A percentile compares a stretch with the other conserved stretches of the same genome.
phyloP scores from a whole-genome alignment of 345 rosid genomes.

The Mallotus nudiflorus region DNA sequence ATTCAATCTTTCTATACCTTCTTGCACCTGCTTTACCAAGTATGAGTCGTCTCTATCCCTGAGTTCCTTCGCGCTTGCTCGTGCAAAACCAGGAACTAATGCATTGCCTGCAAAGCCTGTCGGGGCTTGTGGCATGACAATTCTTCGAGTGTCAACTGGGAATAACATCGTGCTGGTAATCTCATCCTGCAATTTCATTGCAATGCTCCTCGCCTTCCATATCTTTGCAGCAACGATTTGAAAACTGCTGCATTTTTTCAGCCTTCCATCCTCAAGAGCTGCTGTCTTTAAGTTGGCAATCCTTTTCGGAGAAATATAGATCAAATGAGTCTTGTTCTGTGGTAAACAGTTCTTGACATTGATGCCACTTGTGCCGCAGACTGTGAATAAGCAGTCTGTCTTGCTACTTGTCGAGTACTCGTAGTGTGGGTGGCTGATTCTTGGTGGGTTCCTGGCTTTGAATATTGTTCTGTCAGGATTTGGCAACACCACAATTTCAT shows the following conservation, averaged over 20 bases:
- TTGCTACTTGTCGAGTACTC: conserved; percentile 10
- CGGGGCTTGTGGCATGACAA: conserved; percentile 18
- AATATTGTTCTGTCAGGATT: conserved; percentile 24
- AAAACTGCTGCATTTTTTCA: conserved; percentile 18
- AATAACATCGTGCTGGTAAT: conserved; percentile 15
- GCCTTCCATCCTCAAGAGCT: conserved; percentile 1
- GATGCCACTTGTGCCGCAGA: not conserved
- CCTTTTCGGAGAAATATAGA: conserved; percentile 5
- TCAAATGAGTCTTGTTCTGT: conserved; percentile 1
- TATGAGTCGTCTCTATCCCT: conserved; percentile 7
- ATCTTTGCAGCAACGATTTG: conserved; percentile 25
- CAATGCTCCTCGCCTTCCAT: conserved; percentile 34
- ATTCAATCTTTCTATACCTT: conserved; percentile 20
- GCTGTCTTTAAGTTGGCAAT: conserved; percentile 15
- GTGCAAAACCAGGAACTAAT: conserved; percentile 19
- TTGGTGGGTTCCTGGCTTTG: conserved; percentile 24
- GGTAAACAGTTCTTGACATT: not conserved
- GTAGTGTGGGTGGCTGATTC: conserved; percentile 20
- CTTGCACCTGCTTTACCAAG: conserved; percentile 22
- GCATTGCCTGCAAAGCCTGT: conserved; percentile 32
- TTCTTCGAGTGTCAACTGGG: conserved; percentile 14
- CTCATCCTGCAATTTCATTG: conserved; percentile 19
- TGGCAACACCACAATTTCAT: not conserved
- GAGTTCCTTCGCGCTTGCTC: conserved; percentile 15
- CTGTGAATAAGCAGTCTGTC: not conserved